Evolutionary conservation across 2,329 filamentous ascomycete species (phyloP), one percentile per base, ranked within the genome.

Genomic region (Lojkania enalia): DNA sequence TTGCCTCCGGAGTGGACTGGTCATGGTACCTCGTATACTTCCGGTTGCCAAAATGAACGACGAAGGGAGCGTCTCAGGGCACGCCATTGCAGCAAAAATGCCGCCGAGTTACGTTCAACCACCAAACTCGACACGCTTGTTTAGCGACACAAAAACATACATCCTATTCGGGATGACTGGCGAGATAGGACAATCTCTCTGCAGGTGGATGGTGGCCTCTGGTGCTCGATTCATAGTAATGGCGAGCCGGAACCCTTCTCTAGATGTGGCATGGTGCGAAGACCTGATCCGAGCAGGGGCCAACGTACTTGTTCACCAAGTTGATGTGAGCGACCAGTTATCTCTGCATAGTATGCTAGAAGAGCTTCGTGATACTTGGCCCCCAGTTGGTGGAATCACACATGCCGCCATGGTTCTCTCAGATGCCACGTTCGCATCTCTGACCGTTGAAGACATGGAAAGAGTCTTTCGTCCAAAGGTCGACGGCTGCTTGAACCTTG

Each of bases 191-290:
- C 30, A 16, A 3, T 54, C 55, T 2, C 21, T 61, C 7, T 29
- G 25, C n/a, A 6, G 32, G 9, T 61, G 49, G 49, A 58, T 62
- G 58, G 40, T 60, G 2, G 11, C 27, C 4, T 36, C 52, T 32
- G 57, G 56, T 3, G 59, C 55, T 3, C 45, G 54, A 23, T n/a
- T 51, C 19, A 21, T 61, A 3, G 45, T 52, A 2, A 20, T 78
- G 3, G 66, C 71, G 0, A 75, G 72, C 32, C 67, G 75, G 1
- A 64, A 60, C 6, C 68, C 72, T 7, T 7, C 7, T n/a, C 7
- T 27, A 27, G 7, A 27, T 27, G 7, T n/a, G n/a, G 7, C 7
- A 27, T 27, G 23, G 23, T n/a, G 7, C 7, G 23, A 7, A 27
- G 7, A 27, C n/a, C 7, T n/a, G 7, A 7, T 7, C 7, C 7